These are phyloP conservation scores for Takakia lepidozioides DNA, from an alignment of 225 moss, liverwort and hornwort genomes.

Conservation along the genomic window DNA sequence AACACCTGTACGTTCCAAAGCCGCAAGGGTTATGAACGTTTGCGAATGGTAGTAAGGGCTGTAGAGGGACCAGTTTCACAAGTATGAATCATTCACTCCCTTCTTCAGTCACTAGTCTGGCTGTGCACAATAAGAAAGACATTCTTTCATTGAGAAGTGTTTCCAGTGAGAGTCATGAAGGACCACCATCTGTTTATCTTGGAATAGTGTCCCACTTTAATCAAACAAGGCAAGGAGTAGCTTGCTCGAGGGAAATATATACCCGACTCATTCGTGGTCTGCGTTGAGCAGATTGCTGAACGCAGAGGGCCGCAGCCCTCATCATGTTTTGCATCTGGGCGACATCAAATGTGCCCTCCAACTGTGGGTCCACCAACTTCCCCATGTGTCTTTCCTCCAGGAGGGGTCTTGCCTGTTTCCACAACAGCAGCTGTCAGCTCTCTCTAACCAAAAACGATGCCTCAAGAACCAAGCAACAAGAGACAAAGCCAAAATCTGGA, in stretches of 20 bases:
- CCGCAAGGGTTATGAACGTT: no score
- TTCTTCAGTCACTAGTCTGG: no score
- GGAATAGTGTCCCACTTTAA: no score
- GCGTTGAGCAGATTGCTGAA: conserved; percentile 38
- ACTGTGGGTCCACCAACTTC: conserved; percentile 37
- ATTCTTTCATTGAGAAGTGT: neutral
- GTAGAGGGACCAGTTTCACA: no score
- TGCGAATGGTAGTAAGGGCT: no score
- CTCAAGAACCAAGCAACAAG: neutral
- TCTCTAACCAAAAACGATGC: neutral
- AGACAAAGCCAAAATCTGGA: no score
- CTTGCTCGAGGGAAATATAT: neutral
- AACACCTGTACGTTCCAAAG: conserved; percentile 37
- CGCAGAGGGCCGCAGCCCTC: conserved; percentile 33
- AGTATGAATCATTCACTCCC: no score
- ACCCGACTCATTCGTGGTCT: conserved; percentile 48
- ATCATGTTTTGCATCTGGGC: conserved; percentile 33
- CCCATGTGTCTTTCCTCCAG: conserved; percentile 23
- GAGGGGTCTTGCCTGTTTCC: conserved; percentile 46
- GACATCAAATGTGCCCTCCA: conserved; percentile 30
- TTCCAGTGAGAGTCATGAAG: neutral
- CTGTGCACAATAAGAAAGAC: no score
- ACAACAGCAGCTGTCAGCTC: neutral
- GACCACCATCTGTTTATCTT: no score
- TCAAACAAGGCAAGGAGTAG: no score